A percentile compares a stretch with the other conserved stretches of the same genome.
phyloP scores from a whole-genome alignment of 305 asterid genomes.

The Andrographis paniculata region DNA sequence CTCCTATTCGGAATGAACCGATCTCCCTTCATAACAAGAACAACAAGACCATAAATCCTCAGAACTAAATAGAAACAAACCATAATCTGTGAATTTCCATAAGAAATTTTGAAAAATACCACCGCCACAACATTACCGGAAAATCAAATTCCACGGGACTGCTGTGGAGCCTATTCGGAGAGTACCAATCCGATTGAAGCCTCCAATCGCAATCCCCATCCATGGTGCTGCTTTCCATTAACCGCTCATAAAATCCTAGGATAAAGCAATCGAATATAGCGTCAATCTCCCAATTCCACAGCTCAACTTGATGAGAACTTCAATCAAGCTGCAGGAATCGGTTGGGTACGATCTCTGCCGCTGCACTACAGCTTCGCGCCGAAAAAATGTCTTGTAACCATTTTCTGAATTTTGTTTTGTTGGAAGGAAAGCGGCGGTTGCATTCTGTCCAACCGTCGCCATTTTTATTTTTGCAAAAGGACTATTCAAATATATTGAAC shows the following conservation, averaged over 20 bases:
- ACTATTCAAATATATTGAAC: too few relatives aligned
- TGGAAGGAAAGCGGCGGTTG: constrained; percentile 11
- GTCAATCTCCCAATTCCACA: too few relatives aligned
- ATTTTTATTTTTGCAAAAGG: too few relatives aligned
- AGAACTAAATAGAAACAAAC: constrained; percentile 7
- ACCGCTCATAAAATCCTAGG: too few relatives aligned
- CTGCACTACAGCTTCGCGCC: too few relatives aligned
- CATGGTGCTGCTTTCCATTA: too few relatives aligned
- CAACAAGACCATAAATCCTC: constrained; percentile 7
- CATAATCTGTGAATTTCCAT: background rate
- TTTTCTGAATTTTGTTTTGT: background rate
- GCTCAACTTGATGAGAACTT: too few relatives aligned
- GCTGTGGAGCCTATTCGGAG: constrained; percentile 72
- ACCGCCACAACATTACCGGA: constrained; percentile 54
- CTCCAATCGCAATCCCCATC: constrained; percentile 27
- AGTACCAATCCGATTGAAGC: constrained; percentile 61
- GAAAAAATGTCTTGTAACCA: too few relatives aligned
- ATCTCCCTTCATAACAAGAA: constrained; percentile 49
- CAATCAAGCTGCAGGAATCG: too few relatives aligned
- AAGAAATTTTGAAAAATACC: background rate
- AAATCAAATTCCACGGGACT: constrained; percentile 55
- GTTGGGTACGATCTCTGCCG: too few relatives aligned
- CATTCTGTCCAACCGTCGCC: constrained; percentile 7
- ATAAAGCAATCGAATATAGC: too few relatives aligned
- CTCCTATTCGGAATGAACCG: constrained; percentile 85